Conservation (phyloP, 305 asterid species). For the Fraxinus sp. region DNA sequence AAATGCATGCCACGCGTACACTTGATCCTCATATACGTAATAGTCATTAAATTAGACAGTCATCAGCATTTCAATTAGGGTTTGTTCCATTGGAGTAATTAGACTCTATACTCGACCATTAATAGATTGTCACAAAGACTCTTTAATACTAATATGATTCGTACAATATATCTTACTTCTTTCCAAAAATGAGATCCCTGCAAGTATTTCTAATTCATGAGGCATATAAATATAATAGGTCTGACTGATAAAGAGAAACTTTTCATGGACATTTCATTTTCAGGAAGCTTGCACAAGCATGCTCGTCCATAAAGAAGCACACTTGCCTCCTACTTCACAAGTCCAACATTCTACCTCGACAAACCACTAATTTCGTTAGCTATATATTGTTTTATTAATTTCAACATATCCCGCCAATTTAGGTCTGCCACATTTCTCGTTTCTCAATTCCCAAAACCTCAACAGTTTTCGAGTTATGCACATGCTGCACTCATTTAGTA, state of each 20-base stretch:
- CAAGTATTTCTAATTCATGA: not conserved
- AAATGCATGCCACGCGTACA: not conserved
- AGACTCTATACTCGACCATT: not conserved
- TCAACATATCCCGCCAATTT: not conserved
- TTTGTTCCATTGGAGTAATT: not conserved
- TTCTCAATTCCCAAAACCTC: not conserved
- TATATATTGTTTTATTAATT: not conserved
- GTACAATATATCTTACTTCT: not conserved
- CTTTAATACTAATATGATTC: not conserved
- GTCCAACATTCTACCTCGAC: not conserved
- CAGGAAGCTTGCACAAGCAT: not conserved
- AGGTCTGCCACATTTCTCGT: constrained; percentile 1
- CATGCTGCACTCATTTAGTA: not conserved
- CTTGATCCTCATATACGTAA: not conserved
- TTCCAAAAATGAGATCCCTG: not conserved
- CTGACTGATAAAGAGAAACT: not conserved
- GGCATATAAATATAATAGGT: not conserved
- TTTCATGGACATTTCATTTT: not conserved
- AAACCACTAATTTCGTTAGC: not conserved
- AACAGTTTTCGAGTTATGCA: not conserved
- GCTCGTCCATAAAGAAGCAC: constrained; percentile 9
- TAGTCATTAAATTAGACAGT: not conserved
- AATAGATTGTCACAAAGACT: not conserved
- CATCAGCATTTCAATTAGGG: not conserved
- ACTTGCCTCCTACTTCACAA: not conserved